phyloP scores from a whole-genome alignment of 2,329 filamentous ascomycete species.

The Trichoderma harzianum region DNA sequence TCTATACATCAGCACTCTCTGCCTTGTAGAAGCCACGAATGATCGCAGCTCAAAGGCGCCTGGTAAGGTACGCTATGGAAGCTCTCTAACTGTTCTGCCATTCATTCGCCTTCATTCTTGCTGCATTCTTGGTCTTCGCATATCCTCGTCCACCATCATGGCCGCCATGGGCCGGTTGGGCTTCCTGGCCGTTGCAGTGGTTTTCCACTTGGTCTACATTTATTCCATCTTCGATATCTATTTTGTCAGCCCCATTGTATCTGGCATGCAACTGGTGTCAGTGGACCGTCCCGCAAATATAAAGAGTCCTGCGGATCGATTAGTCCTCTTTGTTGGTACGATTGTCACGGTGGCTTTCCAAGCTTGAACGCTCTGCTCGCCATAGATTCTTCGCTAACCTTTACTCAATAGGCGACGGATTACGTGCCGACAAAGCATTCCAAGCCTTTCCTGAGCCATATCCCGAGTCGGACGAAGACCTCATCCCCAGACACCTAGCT shows the following conservation, averaged over 20 bases:
- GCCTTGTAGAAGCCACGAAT: not conserved
- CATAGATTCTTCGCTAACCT: slow-evolving; percentile 11
- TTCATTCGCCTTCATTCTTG: not conserved
- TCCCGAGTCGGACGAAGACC: slow-evolving; percentile 59
- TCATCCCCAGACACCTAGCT: slow-evolving; percentile 75
- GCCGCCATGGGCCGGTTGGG: slow-evolving; percentile 62
- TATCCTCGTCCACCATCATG: slow-evolving; percentile 39
- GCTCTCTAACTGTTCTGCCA: not conserved
- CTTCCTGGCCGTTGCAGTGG: slow-evolving; percentile 82
- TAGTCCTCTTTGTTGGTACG: slow-evolving; percentile 89
- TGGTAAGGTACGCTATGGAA: slow-evolving; percentile 15
- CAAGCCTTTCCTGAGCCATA: slow-evolving; percentile 89
- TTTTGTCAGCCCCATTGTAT: slow-evolving; percentile 95
- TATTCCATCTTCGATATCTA: slow-evolving; percentile 98
- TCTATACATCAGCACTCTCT: not conserved
- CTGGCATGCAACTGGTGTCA: slow-evolving; percentile 82
- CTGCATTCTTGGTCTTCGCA: not conserved
- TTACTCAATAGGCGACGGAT: slow-evolving; percentile 65
- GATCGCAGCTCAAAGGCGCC: not conserved
- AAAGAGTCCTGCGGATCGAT: slow-evolving; percentile 78
- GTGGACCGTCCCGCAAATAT: slow-evolving; percentile 57
- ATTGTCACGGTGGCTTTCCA: not conserved
- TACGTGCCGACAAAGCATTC: slow-evolving; percentile 97
- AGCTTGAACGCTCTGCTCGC: not conserved
- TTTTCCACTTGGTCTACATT: slow-evolving; percentile 92